phyloP scores from a whole-genome alignment of 176 grass and related monocot genomes.

The Bromus sterilis region DNA sequence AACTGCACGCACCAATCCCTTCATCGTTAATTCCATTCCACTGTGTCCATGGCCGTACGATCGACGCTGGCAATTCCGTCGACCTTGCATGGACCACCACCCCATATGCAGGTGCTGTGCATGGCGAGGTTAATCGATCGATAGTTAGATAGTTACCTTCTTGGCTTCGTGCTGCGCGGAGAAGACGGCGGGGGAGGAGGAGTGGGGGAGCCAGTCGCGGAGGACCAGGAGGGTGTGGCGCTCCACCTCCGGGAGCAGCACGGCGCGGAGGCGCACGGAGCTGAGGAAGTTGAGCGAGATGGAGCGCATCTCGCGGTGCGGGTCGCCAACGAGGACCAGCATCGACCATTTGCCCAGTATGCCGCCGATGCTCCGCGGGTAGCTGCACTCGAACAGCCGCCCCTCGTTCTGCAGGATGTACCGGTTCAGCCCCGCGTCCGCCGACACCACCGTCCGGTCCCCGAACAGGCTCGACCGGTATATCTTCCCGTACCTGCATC shows the following conservation, averaged over 20 bases:
- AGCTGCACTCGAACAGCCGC: conserved; percentile 81
- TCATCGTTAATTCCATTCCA: neutral
- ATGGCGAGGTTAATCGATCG: neutral
- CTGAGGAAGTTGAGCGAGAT: conserved; percentile 94
- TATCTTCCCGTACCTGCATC: conserved; percentile 86
- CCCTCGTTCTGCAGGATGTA: conserved; percentile 95
- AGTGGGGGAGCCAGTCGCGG: conserved; percentile 26
- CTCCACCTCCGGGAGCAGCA: conserved; percentile 79
- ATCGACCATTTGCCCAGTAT: conserved; percentile 96
- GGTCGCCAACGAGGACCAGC: conserved; percentile 70
- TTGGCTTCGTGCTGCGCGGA: conserved; percentile 86
- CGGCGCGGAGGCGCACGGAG: conserved; percentile 56
- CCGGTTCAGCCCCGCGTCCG: conserved; percentile 79
- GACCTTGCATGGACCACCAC: neutral
- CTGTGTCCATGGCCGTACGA: neutral
- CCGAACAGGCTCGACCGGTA: conserved; percentile 81
- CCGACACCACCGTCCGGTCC: conserved; percentile 78
- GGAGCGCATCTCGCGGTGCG: conserved; percentile 73
- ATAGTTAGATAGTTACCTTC: conserved; percentile 34
- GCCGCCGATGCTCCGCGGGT: conserved; percentile 85
- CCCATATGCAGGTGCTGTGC: neutral
- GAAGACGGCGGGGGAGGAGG: conserved; percentile 24
- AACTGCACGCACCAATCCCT: conserved; percentile 44
- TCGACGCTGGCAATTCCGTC: neutral
- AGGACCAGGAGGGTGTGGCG: conserved; percentile 68